A percentile compares a stretch with the other conserved stretches of the same genome.
phyloP scores from a whole-genome alignment of 495 filamentous ascomycete genomes.

The Hypomontagnella submonticulosa region DNA sequence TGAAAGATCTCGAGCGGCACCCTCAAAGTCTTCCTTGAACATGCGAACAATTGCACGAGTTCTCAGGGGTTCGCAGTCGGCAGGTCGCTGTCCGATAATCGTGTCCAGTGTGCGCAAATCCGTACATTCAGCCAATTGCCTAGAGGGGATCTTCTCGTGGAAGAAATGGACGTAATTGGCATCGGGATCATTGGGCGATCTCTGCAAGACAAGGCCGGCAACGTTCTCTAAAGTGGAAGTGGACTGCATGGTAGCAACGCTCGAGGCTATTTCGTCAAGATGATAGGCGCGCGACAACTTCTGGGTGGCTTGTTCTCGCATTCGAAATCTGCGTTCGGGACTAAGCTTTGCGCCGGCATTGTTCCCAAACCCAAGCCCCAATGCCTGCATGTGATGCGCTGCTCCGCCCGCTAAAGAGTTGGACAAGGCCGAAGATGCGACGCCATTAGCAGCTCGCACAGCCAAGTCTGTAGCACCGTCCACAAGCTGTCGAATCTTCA shows the following conservation, averaged over 20 bases:
- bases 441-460: conserved; percentile 77
- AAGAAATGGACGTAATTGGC: conserved; percentile 89
- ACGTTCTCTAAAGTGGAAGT: conserved; percentile 83
- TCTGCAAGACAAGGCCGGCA: conserved; percentile 74
- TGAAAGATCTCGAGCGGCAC: conserved; percentile 74
- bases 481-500: conserved; percentile 80
- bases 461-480: conserved; percentile 81
- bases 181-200: conserved; percentile 69
- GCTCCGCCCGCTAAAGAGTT: conserved; percentile 60
- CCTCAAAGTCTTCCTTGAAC: conserved; percentile 78
- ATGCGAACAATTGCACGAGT: conserved; percentile 77
- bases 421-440: conserved; percentile 69
- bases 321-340: conserved; percentile 75
- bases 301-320: conserved; percentile 80
- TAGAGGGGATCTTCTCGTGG: conserved; percentile 84
- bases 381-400: conserved; percentile 63
- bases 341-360: conserved; percentile 73
- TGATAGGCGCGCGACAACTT: conserved; percentile 79
- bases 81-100: conserved; percentile 69
- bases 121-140: conserved; percentile 79
- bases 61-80: conserved; percentile 71
- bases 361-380: conserved; percentile 69
- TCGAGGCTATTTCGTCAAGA: conserved; percentile 82
- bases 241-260: conserved; percentile 84
- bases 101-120: conserved; percentile 71